Conservation (phyloP, 1,284 basidiomycete genomes). For the Schizopora paradoxa region DNA sequence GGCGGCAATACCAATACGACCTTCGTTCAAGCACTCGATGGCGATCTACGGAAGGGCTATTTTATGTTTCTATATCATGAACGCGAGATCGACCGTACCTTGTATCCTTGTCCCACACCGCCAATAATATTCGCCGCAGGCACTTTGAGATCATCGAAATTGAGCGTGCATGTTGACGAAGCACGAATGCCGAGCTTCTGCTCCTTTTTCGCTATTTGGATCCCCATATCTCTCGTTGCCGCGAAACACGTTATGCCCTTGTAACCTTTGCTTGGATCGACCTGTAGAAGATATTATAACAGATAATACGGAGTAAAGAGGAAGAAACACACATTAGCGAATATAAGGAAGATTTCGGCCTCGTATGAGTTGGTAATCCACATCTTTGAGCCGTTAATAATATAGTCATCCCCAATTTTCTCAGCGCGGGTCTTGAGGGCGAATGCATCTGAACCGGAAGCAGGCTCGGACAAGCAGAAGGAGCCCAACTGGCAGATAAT, state of each 20-base stretch:
- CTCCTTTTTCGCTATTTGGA: conserved; percentile 98
- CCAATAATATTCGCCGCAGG: conserved; percentile 94
- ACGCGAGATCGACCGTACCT: conserved; percentile 38
- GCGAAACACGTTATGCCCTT: conserved; percentile 99
- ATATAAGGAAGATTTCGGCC: conserved; percentile 91
- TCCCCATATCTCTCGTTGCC: conserved; percentile 94
- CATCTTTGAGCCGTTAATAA: conserved; percentile 96
- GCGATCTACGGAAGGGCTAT: conserved; percentile 63
- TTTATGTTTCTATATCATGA: neutral
- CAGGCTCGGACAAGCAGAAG: conserved; percentile 93
- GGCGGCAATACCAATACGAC: conserved; percentile 95
- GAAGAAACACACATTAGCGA: conserved; percentile 72
- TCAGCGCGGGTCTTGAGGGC: conserved; percentile 90
- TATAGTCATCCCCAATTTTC: conserved; percentile 80
- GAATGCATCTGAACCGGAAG: conserved; percentile 95
- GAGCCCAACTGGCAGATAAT: conserved; percentile 69
- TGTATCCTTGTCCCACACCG: conserved; percentile 92
- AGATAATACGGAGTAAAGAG: neutral
- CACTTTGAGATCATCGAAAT: conserved; percentile 92
- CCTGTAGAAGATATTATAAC: conserved; percentile 31
- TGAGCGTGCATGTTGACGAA: conserved; percentile 94
- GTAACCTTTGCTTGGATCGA: conserved; percentile 94
- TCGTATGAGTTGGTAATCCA: conserved; percentile 99
- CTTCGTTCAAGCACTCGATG: conserved; percentile 97
- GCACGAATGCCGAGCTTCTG: conserved; percentile 96